Evolutionary conservation across 108 stramenopile genomes (phyloP), one percentile per base, ranked within the genome.

Genomic region (Aurantiochytrium sp.): DNA sequence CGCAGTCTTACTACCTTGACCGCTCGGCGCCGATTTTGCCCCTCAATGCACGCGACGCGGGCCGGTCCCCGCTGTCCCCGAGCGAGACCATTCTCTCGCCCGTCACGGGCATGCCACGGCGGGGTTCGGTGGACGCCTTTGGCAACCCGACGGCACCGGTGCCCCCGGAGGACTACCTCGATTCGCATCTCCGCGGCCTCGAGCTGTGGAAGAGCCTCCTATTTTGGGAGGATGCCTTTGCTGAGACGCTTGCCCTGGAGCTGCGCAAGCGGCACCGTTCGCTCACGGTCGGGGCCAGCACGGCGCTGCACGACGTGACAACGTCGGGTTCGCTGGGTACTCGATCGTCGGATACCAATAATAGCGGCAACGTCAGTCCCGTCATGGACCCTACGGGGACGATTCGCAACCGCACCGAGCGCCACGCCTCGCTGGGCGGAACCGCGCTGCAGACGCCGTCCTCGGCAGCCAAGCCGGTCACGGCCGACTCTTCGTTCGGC

Each of bases 211-310:
- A 81, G 42, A 81, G 73, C 45, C 39, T 81, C 39, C 39, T 81
- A 17, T 81, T 81, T 48, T 81, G 73, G 73, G 73, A 81, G 32
- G 73, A 48, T 12, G 73, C 73, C 45, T 81, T 81, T 4, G 39
- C 73, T 22, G 73, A 81, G 45, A 48, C 45, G 24, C 39, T 81
- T 6, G n/a, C 45, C 2, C 1, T 48, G 42, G 73, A 81, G 30
- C 12, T 81, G 39, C 73, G 73, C 21, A 81, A 81, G 45, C 73
- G 73, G 17, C n/a, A 48, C 15, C 59, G 59, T 65, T 65, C 59
- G 27, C 59, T 34, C 59, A 65, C 59, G 8, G 24, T 65, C 8
- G 59, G 59, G 8, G 59, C 32, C 8, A 65, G 32, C 27, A 65
- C 59, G 1, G 27, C 59, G 15, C 19, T 65, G 59, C 27, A 65